Evolutionary conservation across 179 eudicot species (phyloP), one percentile per base, ranked within the genome.

Genomic region (Silene coronaria): DNA sequence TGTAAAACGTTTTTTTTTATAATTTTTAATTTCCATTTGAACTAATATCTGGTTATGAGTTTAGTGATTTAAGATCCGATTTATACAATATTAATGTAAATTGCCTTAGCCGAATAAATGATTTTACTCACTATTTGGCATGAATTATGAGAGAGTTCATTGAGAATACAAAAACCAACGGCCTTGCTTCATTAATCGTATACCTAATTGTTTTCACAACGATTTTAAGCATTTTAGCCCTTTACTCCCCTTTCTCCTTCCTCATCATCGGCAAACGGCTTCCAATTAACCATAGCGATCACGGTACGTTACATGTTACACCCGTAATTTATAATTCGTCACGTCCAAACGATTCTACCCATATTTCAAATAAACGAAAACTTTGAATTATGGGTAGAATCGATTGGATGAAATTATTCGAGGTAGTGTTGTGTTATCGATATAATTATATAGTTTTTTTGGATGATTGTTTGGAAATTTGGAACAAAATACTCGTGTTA

Each of bases 111-210:
- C n/a, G n/a, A n/a, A n/a, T n/a, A n/a, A n/a, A n/a, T n/a, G n/a
- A n/a, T n/a, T n/a, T n/a, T n/a, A n/a, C n/a, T n/a, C n/a, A n/a
- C n/a, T n/a, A n/a, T n/a, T n/a, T n/a, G n/a, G n/a, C n/a, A n/a
- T n/a, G n/a, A n/a, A n/a, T n/a, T 9, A 82, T 79, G 85, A 82
- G 67, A 72, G 75, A 76, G 9, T 3, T 72, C 32, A 24, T 72
- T 36, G 83, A 79, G 63, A 70, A 82, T 42, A 48, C 66, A 59
- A 82, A 77, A 82, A 73, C 46, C 0, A 73, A 64, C 36, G 73
- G 76, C 53, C 59, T 79, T 51, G 76, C 76, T 72, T 76, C 73
- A 38, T 80, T 74, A 55, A 68, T 79, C 55, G 24, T 60, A 1
- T 68, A 60, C 68, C 45, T 76, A 0, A 32, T 82, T 26, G 4